These are phyloP conservation scores for Alloascoidea hylecoeti DNA, from an alignment of 805 yeast genomes.

Conservation along the genomic window DNA sequence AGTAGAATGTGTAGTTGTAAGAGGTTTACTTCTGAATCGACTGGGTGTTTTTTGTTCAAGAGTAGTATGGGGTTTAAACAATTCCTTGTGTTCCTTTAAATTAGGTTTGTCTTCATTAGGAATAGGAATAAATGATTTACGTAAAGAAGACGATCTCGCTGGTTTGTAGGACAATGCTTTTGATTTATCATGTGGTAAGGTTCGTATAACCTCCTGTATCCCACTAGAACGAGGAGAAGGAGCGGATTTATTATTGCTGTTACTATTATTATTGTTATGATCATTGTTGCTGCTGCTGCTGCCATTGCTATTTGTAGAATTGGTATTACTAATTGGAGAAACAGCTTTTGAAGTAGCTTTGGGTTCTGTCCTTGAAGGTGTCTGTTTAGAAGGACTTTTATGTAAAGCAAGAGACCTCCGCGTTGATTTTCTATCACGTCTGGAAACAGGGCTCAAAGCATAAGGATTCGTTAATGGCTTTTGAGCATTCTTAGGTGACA, in stretches of 20 bases:
- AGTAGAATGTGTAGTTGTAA: too few relatives aligned
- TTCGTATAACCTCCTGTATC: conserved; percentile 1
- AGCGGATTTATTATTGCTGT: too few relatives aligned
- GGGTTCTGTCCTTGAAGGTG: too few relatives aligned
- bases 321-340: background rate
- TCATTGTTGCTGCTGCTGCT: background rate
- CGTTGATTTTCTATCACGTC: background rate
- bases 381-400: background rate
- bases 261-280: too few relatives aligned
- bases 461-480: conserved; percentile 1
- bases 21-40: too few relatives aligned
- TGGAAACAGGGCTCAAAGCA: conserved; percentile 1
- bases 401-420: background rate
- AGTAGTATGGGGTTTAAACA: conserved; percentile 1
- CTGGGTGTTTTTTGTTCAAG: background rate
- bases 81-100: background rate
- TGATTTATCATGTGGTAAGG: background rate
- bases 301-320: background rate
- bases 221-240: too few relatives aligned
- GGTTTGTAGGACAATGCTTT: background rate
- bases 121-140: background rate
- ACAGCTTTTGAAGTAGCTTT: too few relatives aligned
- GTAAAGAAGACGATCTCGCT: background rate
- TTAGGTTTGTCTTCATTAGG: too few relatives aligned
- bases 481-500: background rate